Conservation (phyloP, 2,329 filamentous ascomycete genomes). For the Tothia fuscella region DNA sequence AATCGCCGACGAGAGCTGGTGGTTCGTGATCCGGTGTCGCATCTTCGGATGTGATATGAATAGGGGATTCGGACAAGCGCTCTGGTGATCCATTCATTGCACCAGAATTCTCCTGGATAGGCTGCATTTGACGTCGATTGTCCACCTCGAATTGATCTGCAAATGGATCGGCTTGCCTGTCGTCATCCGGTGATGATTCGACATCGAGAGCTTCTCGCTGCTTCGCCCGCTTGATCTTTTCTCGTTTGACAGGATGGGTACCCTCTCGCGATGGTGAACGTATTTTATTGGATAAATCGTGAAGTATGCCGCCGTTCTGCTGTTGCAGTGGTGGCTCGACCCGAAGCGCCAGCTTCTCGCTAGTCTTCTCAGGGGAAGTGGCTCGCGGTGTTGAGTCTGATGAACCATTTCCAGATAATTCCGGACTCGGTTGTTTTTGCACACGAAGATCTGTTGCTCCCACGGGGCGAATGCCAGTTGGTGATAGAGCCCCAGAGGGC, state of each 20-base stretch:
- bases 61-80: constrained; percentile 54
- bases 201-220: constrained; percentile 57
- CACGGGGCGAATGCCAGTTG: constrained; percentile 20
- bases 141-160: constrained; percentile 22
- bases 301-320: constrained; percentile 1
- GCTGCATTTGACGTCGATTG: constrained; percentile 6
- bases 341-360: not conserved
- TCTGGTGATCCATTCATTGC: constrained; percentile 21
- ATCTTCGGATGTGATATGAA: constrained; percentile 44
- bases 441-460: constrained; percentile 23
- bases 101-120: constrained; percentile 7
- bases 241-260: constrained; percentile 40
- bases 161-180: constrained; percentile 30
- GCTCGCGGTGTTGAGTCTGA: not conserved
- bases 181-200: constrained; percentile 42
- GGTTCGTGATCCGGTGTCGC: constrained; percentile 26
- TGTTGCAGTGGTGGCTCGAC: not conserved
- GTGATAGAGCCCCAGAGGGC: constrained; percentile 10
- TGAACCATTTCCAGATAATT: not conserved
- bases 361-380: not conserved
- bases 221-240: constrained; percentile 47
- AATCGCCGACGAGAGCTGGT: constrained; percentile 58
- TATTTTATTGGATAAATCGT: constrained; percentile 18
- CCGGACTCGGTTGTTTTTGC: constrained; percentile 5
- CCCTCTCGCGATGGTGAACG: constrained; percentile 30